These are phyloP conservation scores for Boletus barrowsii DNA, from an alignment of 768 basidiomycete species.

Conservation along the genomic window DNA sequence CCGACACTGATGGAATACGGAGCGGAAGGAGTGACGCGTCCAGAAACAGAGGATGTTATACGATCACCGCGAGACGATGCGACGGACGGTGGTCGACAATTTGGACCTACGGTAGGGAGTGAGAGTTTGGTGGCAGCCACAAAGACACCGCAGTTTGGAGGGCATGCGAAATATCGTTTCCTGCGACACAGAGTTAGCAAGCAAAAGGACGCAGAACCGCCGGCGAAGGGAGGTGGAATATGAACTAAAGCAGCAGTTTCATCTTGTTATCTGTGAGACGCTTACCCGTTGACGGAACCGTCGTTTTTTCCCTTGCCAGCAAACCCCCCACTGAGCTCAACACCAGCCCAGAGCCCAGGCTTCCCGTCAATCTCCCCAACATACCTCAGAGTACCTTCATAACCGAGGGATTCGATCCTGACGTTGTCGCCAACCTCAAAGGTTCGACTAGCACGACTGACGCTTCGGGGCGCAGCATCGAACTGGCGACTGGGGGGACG, in stretches of 20 bases:
- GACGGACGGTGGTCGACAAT: constrained; percentile 71
- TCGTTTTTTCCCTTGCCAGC: constrained; percentile 94
- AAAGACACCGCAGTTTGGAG: constrained; percentile 87
- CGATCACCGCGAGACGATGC: constrained; percentile 62
- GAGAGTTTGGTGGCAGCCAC: constrained; percentile 82
- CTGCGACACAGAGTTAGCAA: constrained; percentile 38
- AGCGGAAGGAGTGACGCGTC: constrained; percentile 45
- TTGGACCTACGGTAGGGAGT: constrained; percentile 61
- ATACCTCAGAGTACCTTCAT: constrained; percentile 80
- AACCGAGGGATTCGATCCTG: constrained; percentile 81
- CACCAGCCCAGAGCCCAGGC: constrained; percentile 88
- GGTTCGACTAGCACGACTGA: constrained; percentile 41
- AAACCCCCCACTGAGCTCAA: constrained; percentile 84
- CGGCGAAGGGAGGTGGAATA: background rate
- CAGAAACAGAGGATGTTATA: constrained; percentile 42
- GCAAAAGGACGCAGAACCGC: background rate
- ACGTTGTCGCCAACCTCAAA: constrained; percentile 82
- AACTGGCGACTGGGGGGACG: constrained; percentile 69
- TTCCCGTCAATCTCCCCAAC: constrained; percentile 88
- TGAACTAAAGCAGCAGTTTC: background rate
- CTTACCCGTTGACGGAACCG: constrained; percentile 86
- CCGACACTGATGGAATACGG: constrained; percentile 39
- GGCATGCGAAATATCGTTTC: constrained; percentile 80
- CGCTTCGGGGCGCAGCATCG: constrained; percentile 49
- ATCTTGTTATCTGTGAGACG: constrained; percentile 10